Conservation (phyloP, 2,329 filamentous ascomycete genomes). For the Arthrocladium fulminans region DNA sequence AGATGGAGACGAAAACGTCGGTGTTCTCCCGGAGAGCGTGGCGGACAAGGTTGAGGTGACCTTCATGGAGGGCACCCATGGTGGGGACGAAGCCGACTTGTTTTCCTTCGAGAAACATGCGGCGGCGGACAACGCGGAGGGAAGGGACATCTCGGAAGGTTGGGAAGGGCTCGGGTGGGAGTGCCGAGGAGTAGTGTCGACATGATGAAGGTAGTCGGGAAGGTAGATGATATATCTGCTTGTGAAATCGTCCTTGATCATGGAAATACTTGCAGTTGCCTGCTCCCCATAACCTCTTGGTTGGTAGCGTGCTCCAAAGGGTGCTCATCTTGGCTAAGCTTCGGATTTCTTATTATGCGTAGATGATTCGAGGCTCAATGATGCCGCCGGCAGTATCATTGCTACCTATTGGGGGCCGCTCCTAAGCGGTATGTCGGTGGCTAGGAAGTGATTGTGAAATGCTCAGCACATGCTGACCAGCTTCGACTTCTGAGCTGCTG, state of each 20-base stretch:
- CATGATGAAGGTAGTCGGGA: background rate
- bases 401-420: background rate
- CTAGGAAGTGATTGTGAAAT: background rate
- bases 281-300: background rate
- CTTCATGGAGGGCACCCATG: conserved; percentile 93
- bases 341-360: background rate
- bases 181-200: background rate
- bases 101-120: conserved; percentile 57
- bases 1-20: conserved; percentile 82
- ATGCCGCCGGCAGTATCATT: conserved; percentile 4
- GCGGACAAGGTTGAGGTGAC: conserved; percentile 78
- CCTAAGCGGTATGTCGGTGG: background rate
- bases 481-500: background rate
- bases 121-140: conserved; percentile 60
- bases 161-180: conserved; percentile 42
- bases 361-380: background rate
- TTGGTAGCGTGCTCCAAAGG: background rate
- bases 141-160: conserved; percentile 67
- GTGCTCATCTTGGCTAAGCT: background rate
- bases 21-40: conserved; percentile 75
- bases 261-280: background rate
- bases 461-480: background rate
- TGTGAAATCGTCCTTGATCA: background rate
- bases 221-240: background rate
- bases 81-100: conserved; percentile 86